Conservation (phyloP, 768 basidiomycete genomes). For the Cystobasidium onofrii region DNA sequence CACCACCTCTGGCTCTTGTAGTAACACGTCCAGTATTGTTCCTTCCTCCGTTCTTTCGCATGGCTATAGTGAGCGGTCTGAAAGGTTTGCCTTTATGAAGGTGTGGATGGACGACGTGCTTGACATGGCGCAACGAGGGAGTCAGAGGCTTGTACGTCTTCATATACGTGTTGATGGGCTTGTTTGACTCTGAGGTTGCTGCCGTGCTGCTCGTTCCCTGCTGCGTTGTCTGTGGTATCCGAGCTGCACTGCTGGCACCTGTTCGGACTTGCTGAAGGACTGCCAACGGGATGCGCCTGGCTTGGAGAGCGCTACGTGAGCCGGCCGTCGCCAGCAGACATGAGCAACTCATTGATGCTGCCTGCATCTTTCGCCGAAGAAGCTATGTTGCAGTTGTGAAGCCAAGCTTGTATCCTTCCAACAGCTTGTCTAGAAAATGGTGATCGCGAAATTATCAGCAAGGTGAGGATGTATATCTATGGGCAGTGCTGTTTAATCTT, state of each 20-base stretch:
- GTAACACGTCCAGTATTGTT: slow-evolving; percentile 76
- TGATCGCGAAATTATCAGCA: not conserved
- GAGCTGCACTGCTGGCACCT: slow-evolving; percentile 18
- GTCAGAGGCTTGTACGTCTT: slow-evolving; percentile 86
- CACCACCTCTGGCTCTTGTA: slow-evolving; percentile 80
- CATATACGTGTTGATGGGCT: slow-evolving; percentile 50
- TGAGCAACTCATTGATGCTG: not conserved
- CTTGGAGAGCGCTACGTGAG: not conserved
- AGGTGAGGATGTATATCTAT: too few relatives aligned
- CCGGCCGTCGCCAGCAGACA: not conserved
- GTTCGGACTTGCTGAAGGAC: slow-evolving; percentile 20
- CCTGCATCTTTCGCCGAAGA: not conserved
- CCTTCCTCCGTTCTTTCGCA: slow-evolving; percentile 77
- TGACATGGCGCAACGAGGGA: slow-evolving; percentile 76
- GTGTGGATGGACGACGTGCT: slow-evolving; percentile 71
- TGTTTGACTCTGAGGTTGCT: not conserved
- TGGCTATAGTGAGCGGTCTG: slow-evolving; percentile 67
- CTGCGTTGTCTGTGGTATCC: slow-evolving; percentile 1
- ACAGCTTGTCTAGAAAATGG: not conserved
- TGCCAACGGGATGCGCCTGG: not conserved
- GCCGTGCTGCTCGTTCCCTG: not conserved
- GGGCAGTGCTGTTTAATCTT: too few relatives aligned
- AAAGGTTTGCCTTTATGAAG: slow-evolving; percentile 78
- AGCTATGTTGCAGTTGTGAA: not conserved
- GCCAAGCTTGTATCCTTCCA: not conserved